Conservation (phyloP, 73 alveolate genomes). For the Blepharisma japonicum region DNA sequence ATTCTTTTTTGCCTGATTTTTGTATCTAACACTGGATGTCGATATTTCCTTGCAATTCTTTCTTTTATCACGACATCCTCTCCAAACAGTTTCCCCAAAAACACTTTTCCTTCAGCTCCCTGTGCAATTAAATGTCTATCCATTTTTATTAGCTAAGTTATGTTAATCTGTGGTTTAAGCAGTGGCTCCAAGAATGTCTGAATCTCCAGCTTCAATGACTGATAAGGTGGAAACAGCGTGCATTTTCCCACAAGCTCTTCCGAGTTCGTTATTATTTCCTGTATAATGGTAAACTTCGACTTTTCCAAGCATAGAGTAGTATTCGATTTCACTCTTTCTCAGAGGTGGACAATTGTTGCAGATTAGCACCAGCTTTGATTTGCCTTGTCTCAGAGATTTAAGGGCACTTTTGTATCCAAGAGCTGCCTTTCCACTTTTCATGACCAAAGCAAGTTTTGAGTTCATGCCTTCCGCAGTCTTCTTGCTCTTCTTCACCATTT, state of each 20-base stretch:
- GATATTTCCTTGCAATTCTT: constrained; percentile 76
- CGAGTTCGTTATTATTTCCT: constrained; percentile 89
- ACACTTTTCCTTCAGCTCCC: constrained; percentile 93
- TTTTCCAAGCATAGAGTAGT: constrained; percentile 90
- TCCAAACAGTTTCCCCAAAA: constrained; percentile 68
- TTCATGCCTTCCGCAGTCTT: constrained; percentile 73
- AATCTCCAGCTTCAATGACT: constrained; percentile 92
- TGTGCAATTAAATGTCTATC: constrained; percentile 32
- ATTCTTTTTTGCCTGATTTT: constrained; percentile 75
- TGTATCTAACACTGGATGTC: constrained; percentile 74
- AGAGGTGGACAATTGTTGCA: constrained; percentile 93
- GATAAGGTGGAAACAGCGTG: constrained; percentile 91
- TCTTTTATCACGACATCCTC: constrained; percentile 76
- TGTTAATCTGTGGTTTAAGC: background rate
- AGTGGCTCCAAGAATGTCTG: constrained; percentile 42
- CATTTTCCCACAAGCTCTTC: constrained; percentile 94
- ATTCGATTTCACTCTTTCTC: constrained; percentile 93
- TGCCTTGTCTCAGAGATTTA: constrained; percentile 90
- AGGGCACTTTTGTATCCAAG: constrained; percentile 92
- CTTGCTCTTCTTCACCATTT: constrained; percentile 61
- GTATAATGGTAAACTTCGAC: constrained; percentile 75
- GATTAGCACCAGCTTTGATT: constrained; percentile 80
- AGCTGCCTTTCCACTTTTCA: constrained; percentile 93
- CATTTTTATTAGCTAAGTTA: constrained; percentile 9
- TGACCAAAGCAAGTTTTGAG: constrained; percentile 89